phyloP scores from a whole-genome alignment of 78 protist species.

The Guillardia theta region DNA sequence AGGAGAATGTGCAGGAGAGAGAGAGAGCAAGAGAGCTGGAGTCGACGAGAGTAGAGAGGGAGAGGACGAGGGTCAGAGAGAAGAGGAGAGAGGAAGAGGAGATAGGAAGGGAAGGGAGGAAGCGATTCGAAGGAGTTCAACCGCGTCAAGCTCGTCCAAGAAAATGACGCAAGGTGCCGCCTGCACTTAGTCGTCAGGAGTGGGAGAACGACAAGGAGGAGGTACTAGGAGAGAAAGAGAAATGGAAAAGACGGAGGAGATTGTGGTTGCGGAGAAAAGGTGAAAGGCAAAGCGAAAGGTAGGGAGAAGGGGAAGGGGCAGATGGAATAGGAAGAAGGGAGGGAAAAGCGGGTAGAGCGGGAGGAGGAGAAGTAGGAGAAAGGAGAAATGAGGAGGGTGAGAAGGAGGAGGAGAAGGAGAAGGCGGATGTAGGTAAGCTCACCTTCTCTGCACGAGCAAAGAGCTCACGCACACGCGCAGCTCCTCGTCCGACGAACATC shows the following conservation, averaged over 20 bases:
- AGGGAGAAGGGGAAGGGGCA: neutral
- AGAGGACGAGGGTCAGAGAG: too few species aligned
- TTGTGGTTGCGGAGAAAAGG: too few species aligned
- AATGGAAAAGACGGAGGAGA: neutral
- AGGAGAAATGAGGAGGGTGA: neutral
- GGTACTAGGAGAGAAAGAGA: neutral
- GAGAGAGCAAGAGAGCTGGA: too few species aligned
- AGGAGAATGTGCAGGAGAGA: too few species aligned
- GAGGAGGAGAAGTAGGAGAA: neutral
- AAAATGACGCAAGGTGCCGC: neutral
- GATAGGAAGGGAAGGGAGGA: too few species aligned
- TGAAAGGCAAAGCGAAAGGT: neutral
- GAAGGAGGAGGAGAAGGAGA: neutral
- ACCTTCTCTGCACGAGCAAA: slow-evolving; percentile 75
- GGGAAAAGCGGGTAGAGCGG: neutral
- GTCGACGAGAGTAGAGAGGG: too few species aligned
- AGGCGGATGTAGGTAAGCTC: neutral
- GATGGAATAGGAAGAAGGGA: neutral
- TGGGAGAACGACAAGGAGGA: neutral
- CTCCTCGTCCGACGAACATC: slow-evolving; percentile 94
- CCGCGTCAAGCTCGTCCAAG: neutral
- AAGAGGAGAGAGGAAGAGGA: too few species aligned
- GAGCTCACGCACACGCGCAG: slow-evolving; percentile 84
- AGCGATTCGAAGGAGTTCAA: too few species aligned
- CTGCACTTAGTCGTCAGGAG: neutral